Evolutionary conservation across 176 grass and related monocot genomes (phyloP).

Genomic region (Musa beccarii): DNA sequence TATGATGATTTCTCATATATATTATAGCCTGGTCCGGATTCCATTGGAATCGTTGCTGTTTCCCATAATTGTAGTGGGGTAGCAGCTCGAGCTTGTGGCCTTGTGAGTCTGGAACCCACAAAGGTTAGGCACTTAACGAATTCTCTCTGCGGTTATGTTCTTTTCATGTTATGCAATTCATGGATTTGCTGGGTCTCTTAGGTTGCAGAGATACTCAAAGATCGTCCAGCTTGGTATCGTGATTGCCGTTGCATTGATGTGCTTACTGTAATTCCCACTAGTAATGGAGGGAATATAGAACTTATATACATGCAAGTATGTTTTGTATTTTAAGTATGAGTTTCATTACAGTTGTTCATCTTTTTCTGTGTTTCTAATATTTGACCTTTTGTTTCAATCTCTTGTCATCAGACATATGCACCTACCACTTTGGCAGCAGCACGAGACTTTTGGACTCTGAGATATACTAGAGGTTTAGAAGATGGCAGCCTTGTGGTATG

Average conservation of each 20-base stretch:
- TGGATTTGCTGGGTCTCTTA: constrained; percentile 1
- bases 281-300: constrained; percentile 92
- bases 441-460: constrained; percentile 81
- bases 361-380: not conserved
- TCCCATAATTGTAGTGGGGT: constrained; percentile 94
- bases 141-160: not conserved
- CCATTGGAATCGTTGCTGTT: constrained; percentile 99
- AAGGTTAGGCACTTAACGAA: constrained; percentile 38
- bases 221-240: constrained; percentile 76
- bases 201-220: constrained; percentile 98
- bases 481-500: constrained; percentile 99
- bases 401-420: constrained; percentile 53
- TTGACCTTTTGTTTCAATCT: constrained; percentile 5
- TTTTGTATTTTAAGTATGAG: not conserved
- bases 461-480: constrained; percentile 79
- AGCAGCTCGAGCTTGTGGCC: constrained; percentile 94
- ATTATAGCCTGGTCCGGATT: constrained; percentile 99
- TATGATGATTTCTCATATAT: not conserved
- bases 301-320: constrained; percentile 96
- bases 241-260: constrained; percentile 73
- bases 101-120: constrained; percentile 96
- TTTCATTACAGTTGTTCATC: not conserved
- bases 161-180: not conserved
- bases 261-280: constrained; percentile 64
- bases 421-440: constrained; percentile 69